Percentiles rank a stretch among this genome's conserved stretches.
These are phyloP conservation scores for Apostasia shenzhenica DNA, from an alignment of 106 monocot species.

Conservation along the genomic window DNA sequence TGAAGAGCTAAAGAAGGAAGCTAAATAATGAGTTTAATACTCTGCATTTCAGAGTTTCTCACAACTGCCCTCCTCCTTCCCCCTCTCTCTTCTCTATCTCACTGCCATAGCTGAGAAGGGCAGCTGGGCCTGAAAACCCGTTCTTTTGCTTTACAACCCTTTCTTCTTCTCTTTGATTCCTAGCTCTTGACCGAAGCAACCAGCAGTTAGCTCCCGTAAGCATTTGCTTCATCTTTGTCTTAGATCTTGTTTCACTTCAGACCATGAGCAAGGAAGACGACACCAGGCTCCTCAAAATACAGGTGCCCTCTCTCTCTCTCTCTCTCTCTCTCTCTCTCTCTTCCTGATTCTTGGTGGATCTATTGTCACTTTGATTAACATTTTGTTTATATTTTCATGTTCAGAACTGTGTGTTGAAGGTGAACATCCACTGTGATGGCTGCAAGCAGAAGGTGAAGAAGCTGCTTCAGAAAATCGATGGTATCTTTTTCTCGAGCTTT, in stretches of 20 bases:
- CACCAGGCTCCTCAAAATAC: slow-evolving; percentile 52
- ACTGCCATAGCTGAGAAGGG: background rate
- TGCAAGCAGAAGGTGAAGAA: slow-evolving; percentile 82
- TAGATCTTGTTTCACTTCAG: background rate
- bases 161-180: background rate
- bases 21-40: background rate
- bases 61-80: background rate
- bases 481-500: slow-evolving; percentile 8
- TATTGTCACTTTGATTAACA: background rate
- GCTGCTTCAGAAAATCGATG: slow-evolving; percentile 63
- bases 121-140: background rate
- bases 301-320: slow-evolving; percentile 20
- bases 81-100: slow-evolving; percentile 5
- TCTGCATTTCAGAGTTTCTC: slow-evolving; percentile 10
- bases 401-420: slow-evolving; percentile 64
- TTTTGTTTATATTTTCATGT: background rate
- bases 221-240: background rate
- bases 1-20: slow-evolving; percentile 16
- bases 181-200: slow-evolving; percentile 1
- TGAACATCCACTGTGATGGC: slow-evolving; percentile 76
- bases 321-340: background rate
- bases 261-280: slow-evolving; percentile 59
- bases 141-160: slow-evolving; percentile 8
- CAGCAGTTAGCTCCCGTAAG: background rate
- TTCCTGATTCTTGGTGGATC: background rate